Evolutionary conservation across 768 basidiomycete genomes (phyloP).

Genomic region (Boletus reticuloceps): DNA sequence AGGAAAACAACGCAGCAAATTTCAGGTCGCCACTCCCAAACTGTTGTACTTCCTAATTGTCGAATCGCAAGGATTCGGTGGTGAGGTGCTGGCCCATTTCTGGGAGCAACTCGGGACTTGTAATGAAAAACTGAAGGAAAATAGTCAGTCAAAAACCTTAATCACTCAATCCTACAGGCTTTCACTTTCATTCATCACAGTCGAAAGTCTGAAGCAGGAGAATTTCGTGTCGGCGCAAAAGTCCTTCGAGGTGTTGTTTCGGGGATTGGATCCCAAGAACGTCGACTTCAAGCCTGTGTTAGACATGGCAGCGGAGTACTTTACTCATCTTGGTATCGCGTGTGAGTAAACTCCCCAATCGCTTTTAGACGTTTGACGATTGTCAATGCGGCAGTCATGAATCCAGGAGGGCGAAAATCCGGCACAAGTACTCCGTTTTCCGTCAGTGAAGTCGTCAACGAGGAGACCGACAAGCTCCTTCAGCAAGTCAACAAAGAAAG

Average conservation of each 20-base stretch:
- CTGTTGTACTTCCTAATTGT: background rate
- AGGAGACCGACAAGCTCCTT: background rate
- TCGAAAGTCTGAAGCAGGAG: background rate
- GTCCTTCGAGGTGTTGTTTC: background rate
- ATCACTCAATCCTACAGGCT: background rate
- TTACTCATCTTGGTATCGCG: slow-evolving; percentile 2
- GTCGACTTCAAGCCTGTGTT: background rate
- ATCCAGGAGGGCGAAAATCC: background rate
- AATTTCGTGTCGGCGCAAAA: background rate
- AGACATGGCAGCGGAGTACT: background rate
- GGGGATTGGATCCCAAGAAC: background rate
- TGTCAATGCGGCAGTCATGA: background rate
- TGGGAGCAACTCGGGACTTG: slow-evolving; percentile 1
- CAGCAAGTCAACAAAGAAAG: background rate
- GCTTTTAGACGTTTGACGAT: background rate
- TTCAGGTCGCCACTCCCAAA: background rate
- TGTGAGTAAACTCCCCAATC: background rate
- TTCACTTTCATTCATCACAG: background rate
- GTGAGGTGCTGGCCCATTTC: background rate
- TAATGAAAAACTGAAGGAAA: background rate
- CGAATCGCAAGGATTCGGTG: slow-evolving; percentile 1
- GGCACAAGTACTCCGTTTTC: background rate
- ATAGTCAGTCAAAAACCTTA: background rate
- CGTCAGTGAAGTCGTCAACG: background rate
- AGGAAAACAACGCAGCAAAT: background rate